These are phyloP conservation scores for Backusella mclennaniae DNA, from an alignment of 192 early-diverging fungal genomes.

Conservation along the genomic window DNA sequence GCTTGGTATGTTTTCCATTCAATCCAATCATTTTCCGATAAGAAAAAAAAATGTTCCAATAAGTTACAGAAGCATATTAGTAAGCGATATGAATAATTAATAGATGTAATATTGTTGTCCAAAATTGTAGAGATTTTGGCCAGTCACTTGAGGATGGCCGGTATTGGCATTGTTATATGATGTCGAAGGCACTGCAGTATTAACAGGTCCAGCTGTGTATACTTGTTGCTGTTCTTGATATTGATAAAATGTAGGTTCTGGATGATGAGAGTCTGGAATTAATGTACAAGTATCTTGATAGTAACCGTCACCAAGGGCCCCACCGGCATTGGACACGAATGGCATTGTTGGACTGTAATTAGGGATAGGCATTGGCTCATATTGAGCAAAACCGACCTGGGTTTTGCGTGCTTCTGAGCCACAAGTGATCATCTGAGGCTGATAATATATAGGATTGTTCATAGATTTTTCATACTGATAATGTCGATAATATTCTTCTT, in stretches of 20 bases:
- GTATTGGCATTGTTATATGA: not conserved
- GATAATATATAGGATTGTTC: not conserved
- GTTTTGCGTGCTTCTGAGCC: not conserved
- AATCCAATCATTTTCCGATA: not conserved
- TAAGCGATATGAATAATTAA: not conserved
- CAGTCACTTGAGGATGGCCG: not conserved
- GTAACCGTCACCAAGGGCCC: not conserved
- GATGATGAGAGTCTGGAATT: not conserved
- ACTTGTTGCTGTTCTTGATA: constrained; percentile 4
- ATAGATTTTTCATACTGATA: not conserved
- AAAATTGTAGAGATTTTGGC: not conserved
- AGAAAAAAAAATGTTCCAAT: not conserved
- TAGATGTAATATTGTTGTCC: not conserved
- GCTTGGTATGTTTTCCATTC: not conserved
- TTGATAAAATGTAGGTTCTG: not conserved
- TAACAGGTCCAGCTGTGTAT: not conserved
- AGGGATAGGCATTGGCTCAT: not conserved
- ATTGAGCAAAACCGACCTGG: not conserved
- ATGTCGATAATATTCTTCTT: not conserved
- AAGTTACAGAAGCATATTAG: not conserved
- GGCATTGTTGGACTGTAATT: not conserved
- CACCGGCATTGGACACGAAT: not conserved
- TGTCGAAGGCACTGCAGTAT: not conserved
- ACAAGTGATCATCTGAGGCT: not conserved
- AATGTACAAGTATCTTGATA: not conserved